Percentiles rank a stretch among this genome's conserved stretches.
phyloP scores from a whole-genome alignment of 108 stramenopile genomes.

The Skeletonema tropicum region DNA sequence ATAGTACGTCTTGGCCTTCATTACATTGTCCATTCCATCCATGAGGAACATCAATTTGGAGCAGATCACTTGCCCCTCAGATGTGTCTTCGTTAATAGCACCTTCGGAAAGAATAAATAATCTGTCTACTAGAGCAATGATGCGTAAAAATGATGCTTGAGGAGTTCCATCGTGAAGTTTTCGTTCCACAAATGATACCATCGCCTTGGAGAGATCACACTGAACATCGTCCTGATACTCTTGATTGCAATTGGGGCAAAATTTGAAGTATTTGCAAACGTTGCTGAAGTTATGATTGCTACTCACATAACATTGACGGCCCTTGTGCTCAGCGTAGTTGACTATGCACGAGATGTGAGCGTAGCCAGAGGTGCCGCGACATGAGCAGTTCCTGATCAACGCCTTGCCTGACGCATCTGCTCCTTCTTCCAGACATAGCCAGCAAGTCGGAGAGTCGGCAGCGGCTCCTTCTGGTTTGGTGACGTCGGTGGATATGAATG shows the following conservation, averaged over 20 bases:
- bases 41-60: not conserved
- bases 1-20: not conserved
- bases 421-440: not conserved
- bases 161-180: not conserved
- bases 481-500: no score
- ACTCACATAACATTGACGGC: not conserved
- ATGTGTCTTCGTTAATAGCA: not conserved
- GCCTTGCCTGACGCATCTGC: not conserved
- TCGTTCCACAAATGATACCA: conserved; percentile 2
- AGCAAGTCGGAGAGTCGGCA: not conserved
- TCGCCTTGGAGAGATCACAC: not conserved
- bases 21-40: not conserved
- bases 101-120: not conserved
- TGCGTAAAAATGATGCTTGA: not conserved
- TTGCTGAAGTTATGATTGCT: not conserved
- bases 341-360: conserved; percentile 14
- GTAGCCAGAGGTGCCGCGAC: conserved; percentile 9
- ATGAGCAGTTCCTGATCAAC: conserved; percentile 3
- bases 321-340: conserved; percentile 11
- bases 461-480: no score
- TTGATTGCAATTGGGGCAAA: conserved; percentile 8
- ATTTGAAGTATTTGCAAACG: not conserved
- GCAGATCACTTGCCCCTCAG: not conserved
- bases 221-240: conserved; percentile 9
- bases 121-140: not conserved